A percentile compares a stretch with the other conserved stretches of the same genome.
Conservation (phyloP, 345 rosid species). For the Isatis tinctoria region DNA sequence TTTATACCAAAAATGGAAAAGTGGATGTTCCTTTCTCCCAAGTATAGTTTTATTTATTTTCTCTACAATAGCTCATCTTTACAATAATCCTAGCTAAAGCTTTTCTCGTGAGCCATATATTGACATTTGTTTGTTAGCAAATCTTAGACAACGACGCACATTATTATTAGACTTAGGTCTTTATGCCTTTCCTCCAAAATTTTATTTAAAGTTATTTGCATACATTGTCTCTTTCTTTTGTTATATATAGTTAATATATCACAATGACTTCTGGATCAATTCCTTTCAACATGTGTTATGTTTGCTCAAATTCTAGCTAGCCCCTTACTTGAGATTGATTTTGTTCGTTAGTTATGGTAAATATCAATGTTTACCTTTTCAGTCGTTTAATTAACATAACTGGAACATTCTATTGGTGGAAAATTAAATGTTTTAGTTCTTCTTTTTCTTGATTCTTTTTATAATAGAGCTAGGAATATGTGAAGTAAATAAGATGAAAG, state of each 20-base stretch:
- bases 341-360: constrained; percentile 12
- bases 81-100: background rate
- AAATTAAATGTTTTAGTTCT: background rate
- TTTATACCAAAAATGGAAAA: constrained; percentile 30
- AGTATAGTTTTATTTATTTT: background rate
- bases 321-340: constrained; percentile 17
- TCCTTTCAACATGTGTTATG: constrained; percentile 34
- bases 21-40: constrained; percentile 34
- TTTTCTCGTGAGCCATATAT: constrained; percentile 33
- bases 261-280: constrained; percentile 23
- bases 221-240: constrained; percentile 32
- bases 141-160: constrained; percentile 28
- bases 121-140: constrained; percentile 31
- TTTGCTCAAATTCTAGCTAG: constrained; percentile 21
- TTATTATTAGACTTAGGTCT: constrained; percentile 22
- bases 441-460: background rate
- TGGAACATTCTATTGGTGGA: background rate
- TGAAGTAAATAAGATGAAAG: background rate
- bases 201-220: constrained; percentile 9
- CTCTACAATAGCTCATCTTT: background rate
- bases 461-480: background rate
- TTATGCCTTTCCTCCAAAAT: constrained; percentile 16
- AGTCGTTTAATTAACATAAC: background rate
- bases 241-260: constrained; percentile 17
- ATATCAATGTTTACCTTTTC: background rate